A percentile compares a stretch with the other conserved stretches of the same genome.
phyloP scores from a whole-genome alignment of 108 stramenopile genomes.

The Cyclostephanos tholiformis region DNA sequence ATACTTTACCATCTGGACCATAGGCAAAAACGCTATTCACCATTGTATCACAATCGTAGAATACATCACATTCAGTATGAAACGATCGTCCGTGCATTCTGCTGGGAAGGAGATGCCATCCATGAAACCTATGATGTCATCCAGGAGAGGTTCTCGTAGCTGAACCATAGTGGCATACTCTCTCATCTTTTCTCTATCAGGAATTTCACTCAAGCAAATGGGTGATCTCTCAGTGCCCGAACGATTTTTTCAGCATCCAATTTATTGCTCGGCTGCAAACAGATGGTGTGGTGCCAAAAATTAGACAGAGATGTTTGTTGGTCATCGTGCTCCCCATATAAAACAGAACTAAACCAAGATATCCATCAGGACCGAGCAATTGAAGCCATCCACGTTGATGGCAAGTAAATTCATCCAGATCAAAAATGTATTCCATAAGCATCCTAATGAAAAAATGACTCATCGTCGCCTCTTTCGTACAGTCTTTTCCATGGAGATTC shows the following conservation, averaged over 20 bases:
- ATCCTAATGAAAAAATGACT: no score
- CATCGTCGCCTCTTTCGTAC: no score
- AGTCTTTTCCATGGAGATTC: no score
- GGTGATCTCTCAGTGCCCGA: background rate
- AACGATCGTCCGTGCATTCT: slow-evolving; percentile 1
- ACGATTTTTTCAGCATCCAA: background rate
- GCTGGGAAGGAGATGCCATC: slow-evolving; percentile 2
- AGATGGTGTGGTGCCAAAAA: no score
- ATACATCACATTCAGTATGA: slow-evolving; percentile 2
- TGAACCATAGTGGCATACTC: slow-evolving; percentile 7
- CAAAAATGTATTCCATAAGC: no score
- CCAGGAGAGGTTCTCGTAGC: background rate
- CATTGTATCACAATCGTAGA: slow-evolving; percentile 17
- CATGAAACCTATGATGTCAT: slow-evolving; percentile 11
- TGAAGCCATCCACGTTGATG: no score
- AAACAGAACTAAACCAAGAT: no score
- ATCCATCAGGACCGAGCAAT: no score
- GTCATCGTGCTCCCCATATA: no score
- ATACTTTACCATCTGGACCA: slow-evolving; percentile 20
- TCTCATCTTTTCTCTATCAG: slow-evolving; percentile 4
- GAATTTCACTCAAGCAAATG: slow-evolving; percentile 1
- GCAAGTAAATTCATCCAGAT: no score
- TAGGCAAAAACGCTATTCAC: slow-evolving; percentile 19
- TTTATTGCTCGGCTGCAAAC: no score
- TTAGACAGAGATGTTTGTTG: no score